These are phyloP conservation scores for Candolleomyces eurysporus DNA, from an alignment of 768 basidiomycete genomes.

Conservation along the genomic window DNA sequence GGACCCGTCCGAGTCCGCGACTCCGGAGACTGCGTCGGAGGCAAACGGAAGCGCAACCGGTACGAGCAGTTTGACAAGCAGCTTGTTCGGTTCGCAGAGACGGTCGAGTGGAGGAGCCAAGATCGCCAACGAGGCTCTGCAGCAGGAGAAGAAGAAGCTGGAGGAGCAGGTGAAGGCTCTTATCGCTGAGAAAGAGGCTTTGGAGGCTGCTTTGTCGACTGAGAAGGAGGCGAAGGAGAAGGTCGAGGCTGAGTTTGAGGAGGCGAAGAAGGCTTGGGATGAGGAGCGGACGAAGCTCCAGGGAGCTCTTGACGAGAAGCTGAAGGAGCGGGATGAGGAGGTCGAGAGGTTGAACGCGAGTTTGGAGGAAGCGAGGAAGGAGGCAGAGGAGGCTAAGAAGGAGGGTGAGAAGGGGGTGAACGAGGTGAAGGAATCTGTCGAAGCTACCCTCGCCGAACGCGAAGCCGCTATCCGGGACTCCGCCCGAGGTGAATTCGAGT, in stretches of 20 bases:
- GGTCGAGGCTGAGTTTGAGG: neutral
- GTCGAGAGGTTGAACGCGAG: neutral
- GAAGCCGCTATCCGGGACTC: neutral
- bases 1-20: neutral
- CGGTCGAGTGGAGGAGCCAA: neutral
- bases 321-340: neutral
- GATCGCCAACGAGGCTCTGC: neutral
- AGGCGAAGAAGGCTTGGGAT: neutral
- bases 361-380: neutral
- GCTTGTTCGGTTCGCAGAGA: neutral
- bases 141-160: neutral
- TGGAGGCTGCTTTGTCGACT: neutral
- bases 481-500: neutral
- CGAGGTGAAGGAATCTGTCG: neutral
- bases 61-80: neutral
- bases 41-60: neutral
- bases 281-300: neutral
- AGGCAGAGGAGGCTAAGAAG: neutral
- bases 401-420: neutral
- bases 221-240: neutral
- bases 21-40: neutral
- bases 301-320: neutral
- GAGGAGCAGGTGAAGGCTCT: neutral
- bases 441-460: neutral
- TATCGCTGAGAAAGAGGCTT: neutral